Evolutionary conservation across 768 basidiomycete species (phyloP), one percentile per base, ranked within the genome.

Genomic region (Mycena epipterygia): DNA sequence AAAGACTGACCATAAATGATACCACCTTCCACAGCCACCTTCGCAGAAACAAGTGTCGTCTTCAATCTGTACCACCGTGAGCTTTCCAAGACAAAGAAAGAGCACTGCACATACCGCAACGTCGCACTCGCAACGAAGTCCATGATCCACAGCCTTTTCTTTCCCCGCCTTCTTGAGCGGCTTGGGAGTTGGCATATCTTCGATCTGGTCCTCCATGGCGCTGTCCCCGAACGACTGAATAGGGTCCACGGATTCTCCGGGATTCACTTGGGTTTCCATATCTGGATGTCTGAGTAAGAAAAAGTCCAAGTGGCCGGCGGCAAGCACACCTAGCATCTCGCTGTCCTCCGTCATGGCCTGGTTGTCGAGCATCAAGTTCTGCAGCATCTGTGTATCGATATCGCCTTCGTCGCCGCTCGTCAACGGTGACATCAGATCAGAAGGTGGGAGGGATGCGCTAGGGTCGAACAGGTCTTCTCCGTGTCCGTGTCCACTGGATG

Each of bases 21-120:
- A 91, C 93, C 93, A 94, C 66, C 83, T 86, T 21, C 83, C 83
- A 79, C 94, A 95, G n/a, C 85, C 88, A 12, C 89, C 90, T 68
- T 95, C 93, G 75, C 94, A 95, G 64, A 88, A 85, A 64, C 89
- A 86, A 32, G 73, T 75, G 27, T 86, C 84, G 70, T 91, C 91
- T 32, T 90, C 89, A 19, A 83, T 75, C 92, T 94, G 75, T 68
- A 19, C 30, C 32, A 21, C 39, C 33, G 30, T 8, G 23, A 21
- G 51, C 16, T 32, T 13, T 1, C 30, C 7, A 32, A 52, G 33
- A 60, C 53, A 30, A 63, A 21, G 64, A n/a, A 9, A 23, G 11
- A 33, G 14, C 49, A 59, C 52, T 39, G 30, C 39, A 77, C 82
- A 57, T 76, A 92, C 93, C 57, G 70, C 71, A 63, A 93, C 85